phyloP scores from a whole-genome alignment of 2,329 filamentous ascomycete species.

The Colletotrichum sp. region DNA sequence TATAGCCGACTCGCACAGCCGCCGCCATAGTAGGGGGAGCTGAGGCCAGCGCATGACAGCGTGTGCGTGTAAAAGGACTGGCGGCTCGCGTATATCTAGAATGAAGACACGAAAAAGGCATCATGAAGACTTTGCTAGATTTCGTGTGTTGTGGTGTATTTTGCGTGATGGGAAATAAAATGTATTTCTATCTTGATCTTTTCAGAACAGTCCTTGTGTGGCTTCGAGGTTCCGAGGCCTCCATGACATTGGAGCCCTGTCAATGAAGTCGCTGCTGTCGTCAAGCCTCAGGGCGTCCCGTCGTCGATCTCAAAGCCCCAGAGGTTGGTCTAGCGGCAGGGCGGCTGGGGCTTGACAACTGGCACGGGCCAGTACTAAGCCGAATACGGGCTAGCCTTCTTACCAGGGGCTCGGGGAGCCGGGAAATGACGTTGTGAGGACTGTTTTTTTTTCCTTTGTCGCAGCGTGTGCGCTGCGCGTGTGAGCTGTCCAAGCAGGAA shows the following conservation, averaged over 20 bases:
- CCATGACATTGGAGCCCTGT: neutral
- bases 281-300: neutral
- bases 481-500: constrained; percentile 4
- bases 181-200: neutral
- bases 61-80: constrained; percentile 2
- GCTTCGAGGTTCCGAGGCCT: neutral
- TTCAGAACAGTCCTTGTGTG: neutral
- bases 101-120: constrained; percentile 19
- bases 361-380: neutral
- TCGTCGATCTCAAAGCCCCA: neutral
- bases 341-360: neutral
- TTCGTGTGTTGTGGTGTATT: neutral
- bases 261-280: neutral
- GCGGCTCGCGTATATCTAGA: constrained; percentile 18
- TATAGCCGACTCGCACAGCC: constrained; percentile 4
- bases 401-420: neutral
- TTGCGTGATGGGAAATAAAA: neutral
- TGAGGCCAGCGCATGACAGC: neutral
- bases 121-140: neutral
- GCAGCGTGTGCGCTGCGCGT: neutral
- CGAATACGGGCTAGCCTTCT: neutral
- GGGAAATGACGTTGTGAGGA: neutral
- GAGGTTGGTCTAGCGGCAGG: neutral
- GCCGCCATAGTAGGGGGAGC: neutral
- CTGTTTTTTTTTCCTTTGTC: neutral